Percentiles rank a stretch among this genome's conserved stretches.
Evolutionary conservation across 2,329 filamentous ascomycete genomes (phyloP).

Genomic region (Chalaropsis thielavioides): DNA sequence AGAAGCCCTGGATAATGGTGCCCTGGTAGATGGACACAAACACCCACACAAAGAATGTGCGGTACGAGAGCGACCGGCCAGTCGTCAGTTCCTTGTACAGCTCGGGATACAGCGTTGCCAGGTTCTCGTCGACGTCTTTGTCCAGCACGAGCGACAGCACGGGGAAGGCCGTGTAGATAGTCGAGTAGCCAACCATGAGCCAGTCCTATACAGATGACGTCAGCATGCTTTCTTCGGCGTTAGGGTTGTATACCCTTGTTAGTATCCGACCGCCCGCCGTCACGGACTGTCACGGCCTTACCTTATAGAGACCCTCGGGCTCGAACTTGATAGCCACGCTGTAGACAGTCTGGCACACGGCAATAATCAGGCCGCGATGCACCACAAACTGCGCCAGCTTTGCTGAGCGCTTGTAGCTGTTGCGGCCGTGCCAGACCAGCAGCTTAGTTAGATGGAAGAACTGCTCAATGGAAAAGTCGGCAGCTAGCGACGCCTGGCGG

Average conservation of each 20-base stretch:
- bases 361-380: constrained; percentile 88
- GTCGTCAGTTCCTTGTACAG: constrained; percentile 94
- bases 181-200: constrained; percentile 93
- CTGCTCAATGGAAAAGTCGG: constrained; percentile 91
- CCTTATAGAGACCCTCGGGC: constrained; percentile 81
- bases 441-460: constrained; percentile 92
- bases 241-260: not conserved
- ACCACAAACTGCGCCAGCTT: constrained; percentile 98
- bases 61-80: constrained; percentile 74
- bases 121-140: constrained; percentile 82
- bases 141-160: constrained; percentile 91
- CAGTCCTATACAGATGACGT: constrained; percentile 47
- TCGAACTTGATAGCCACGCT: constrained; percentile 86
- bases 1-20: constrained; percentile 84
- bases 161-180: constrained; percentile 83
- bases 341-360: constrained; percentile 93
- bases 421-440: constrained; percentile 96
- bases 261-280: too few species aligned
- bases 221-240: constrained; percentile 17
- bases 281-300: too few species aligned
- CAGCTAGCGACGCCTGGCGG: constrained; percentile 81
- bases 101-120: constrained; percentile 91
- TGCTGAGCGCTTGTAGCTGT: constrained; percentile 89
- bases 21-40: constrained; percentile 91
- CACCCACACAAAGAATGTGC: constrained; percentile 95